Percentiles rank a stretch among this genome's conserved stretches.
These are phyloP conservation scores for Xylaria sp. DNA, from an alignment of 2,329 filamentous ascomycete species.

Conservation along the genomic window DNA sequence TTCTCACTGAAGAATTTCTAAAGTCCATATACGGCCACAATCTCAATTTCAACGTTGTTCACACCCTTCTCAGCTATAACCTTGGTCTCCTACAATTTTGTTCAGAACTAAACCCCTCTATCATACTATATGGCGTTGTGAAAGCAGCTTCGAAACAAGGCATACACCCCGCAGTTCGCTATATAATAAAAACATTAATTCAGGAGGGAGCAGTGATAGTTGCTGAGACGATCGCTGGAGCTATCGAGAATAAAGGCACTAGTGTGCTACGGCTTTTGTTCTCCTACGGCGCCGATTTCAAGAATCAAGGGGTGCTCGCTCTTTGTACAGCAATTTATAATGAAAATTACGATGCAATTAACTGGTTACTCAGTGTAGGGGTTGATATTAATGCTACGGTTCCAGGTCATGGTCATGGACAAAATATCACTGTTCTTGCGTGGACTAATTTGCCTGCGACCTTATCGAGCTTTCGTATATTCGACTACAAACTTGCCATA, in stretches of 20 bases:
- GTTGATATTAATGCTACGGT: conserved; percentile 8
- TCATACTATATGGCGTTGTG: neutral
- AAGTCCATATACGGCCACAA: too few relatives aligned
- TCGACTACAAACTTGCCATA: neutral
- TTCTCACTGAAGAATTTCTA: neutral
- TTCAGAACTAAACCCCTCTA: neutral
- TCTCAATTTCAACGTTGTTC: conserved; percentile 1
- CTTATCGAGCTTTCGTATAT: neutral
- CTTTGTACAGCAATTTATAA: neutral
- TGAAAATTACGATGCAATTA: conserved; percentile 9
- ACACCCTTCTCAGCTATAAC: conserved; percentile 5
- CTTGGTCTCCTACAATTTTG: neutral
- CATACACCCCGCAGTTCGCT: neutral
- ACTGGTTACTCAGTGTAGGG: neutral
- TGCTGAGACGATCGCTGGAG: neutral
- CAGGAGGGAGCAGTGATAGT: neutral
- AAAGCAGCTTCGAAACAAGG: neutral
- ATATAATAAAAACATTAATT: neutral
- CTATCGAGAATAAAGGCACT: conserved; percentile 3
- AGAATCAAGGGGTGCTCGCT: neutral
- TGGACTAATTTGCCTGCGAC: neutral
- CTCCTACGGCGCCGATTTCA: neutral
- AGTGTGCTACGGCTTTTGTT: conserved; percentile 3
- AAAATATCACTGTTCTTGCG: conserved; percentile 2
- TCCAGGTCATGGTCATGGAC: accelerated